Evolutionary conservation across 2,329 filamentous ascomycete species (phyloP).

Genomic region (Paracoccidioides brasiliensis): DNA sequence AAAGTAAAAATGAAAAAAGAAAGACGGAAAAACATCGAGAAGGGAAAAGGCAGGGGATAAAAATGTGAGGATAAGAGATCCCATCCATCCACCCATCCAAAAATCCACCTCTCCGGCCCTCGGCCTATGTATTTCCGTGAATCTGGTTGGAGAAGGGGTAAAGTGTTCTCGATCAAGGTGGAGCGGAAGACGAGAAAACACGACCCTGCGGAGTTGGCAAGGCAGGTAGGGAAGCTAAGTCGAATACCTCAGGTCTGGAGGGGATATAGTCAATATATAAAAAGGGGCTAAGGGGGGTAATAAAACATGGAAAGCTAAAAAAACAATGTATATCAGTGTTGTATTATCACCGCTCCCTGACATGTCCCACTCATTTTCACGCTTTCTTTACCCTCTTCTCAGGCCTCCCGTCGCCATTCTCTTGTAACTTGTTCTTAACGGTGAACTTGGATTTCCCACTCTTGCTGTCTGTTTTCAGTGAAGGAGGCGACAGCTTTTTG

Average conservation of each 20-base stretch:
- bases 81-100: neutral
- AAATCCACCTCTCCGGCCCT: neutral
- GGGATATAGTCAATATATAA: too few relatives aligned
- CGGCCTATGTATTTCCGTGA: too few relatives aligned
- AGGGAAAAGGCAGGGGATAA: neutral
- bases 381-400: constrained; percentile 12
- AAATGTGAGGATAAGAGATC: neutral
- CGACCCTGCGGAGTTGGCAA: too few relatives aligned
- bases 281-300: too few relatives aligned
- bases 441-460: neutral
- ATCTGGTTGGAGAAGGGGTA: too few relatives aligned
- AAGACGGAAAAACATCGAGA: neutral
- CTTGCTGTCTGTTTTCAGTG: neutral
- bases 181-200: too few relatives aligned
- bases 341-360: neutral
- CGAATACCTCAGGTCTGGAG: neutral
- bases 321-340: too few relatives aligned
- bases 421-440: constrained; percentile 5
- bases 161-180: too few relatives aligned
- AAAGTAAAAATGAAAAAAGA: neutral
- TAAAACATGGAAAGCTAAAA: neutral
- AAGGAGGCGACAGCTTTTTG: neutral
- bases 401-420: constrained; percentile 7
- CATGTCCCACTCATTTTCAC: neutral
- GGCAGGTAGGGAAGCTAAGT: too few relatives aligned